Evolutionary conservation across 169 alveolate species (phyloP), one percentile per base, ranked within the genome.

Genomic region (Ichthyophthirius multifiliis): DNA sequence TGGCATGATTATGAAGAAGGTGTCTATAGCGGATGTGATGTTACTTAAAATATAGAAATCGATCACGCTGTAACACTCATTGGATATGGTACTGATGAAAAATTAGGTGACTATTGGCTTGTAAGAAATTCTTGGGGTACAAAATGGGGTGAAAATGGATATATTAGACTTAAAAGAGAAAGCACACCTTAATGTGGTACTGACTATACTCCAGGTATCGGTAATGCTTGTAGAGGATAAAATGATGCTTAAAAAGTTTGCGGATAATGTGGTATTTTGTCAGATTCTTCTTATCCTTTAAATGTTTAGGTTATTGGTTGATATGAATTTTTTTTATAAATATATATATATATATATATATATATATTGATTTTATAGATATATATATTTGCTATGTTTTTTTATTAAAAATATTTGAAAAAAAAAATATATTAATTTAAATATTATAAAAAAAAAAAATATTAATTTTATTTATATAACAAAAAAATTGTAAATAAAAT

Each of bases 121-220:
- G 82, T 89, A 20, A 65, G 46, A 65, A 92, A 92, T 81, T 88
- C 94, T 10, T 92, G 96, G 96, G 94, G 96, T 7, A 43, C 81
- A 1, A 35, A 65, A 7, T 92, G 93, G 94, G 96, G 96, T 16
- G 90, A 84, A 32, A 65, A 82, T 16, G 95, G 96, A 20, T 89
- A 67, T 65, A 75, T 85, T 71, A 89, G 89, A 43, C 65, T 93
- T 39, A 86, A 83, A 41, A 55, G 83, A 43, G 89, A 88, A 43
- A 44, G 55, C 10, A 55, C 12, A 2, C 23, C 18, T 15, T 43
- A 67, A 34, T 78, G 84, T 15, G 62, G 73, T 4, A 45, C 46
- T 16, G 71, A 55, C 43, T 55, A 20, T 9, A 55, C 15, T 27
- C 71, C 71, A 27, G 13, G 23, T 15, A 39, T 27, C 18, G 71